A percentile compares a stretch with the other conserved stretches of the same genome.
phyloP scores from a whole-genome alignment of 179 eudicot genomes.

The Drosera spatulata region DNA sequence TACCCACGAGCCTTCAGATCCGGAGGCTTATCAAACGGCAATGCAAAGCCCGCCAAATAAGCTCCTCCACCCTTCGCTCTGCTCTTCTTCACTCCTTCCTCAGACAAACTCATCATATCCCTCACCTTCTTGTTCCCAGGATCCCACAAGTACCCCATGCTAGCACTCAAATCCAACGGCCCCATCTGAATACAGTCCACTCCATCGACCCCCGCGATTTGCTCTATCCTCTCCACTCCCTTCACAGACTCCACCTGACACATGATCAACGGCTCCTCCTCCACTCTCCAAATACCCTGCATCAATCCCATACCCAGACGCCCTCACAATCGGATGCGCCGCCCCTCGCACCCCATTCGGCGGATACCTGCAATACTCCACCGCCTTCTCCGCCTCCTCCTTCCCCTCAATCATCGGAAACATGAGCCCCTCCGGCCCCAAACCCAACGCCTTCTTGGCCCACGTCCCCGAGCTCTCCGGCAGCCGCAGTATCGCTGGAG shows the following conservation, averaged over 20 bases:
- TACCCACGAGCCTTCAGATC: constrained; percentile 59
- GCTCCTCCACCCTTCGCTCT: constrained; percentile 1
- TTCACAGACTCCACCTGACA: constrained; percentile 58
- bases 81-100: neutral
- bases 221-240: constrained; percentile 42
- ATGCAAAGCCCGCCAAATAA: constrained; percentile 63
- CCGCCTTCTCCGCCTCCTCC: constrained; percentile 40
- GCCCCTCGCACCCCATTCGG: constrained; percentile 60
- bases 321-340: constrained; percentile 54
- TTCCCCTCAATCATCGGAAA: constrained; percentile 62
- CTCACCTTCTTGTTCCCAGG: constrained; percentile 50
- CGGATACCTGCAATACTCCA: constrained; percentile 59
- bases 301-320: constrained; percentile 54
- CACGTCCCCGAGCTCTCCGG: constrained; percentile 53
- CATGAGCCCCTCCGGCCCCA: constrained; percentile 74
- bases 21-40: constrained; percentile 63
- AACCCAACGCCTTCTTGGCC: constrained; percentile 78
- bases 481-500: constrained; percentile 52
- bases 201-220: constrained; percentile 59
- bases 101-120: neutral
- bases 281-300: constrained; percentile 38
- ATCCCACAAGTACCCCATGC: constrained; percentile 62
- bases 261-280: constrained; percentile 54
- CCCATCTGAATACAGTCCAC: constrained; percentile 67
- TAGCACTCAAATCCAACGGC: constrained; percentile 71